phyloP scores from a whole-genome alignment of 1,284 basidiomycete species.

The Apiotrichum siamense region DNA sequence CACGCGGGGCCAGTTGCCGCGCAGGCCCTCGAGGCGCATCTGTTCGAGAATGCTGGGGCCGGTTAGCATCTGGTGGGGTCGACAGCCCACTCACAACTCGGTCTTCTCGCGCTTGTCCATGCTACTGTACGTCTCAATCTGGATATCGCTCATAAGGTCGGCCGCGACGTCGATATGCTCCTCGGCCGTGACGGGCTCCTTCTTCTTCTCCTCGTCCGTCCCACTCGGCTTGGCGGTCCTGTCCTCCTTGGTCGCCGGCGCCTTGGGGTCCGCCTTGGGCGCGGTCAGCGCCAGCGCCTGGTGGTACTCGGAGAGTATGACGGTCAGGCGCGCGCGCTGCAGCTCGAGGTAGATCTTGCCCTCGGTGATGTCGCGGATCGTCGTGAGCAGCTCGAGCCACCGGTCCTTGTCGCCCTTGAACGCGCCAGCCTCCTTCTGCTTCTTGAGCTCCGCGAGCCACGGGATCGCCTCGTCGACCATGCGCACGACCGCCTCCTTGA shows the following conservation, averaged over 20 bases:
- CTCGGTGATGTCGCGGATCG: conserved; percentile 84
- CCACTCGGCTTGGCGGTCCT: conserved; percentile 16
- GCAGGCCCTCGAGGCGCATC: conserved; percentile 83
- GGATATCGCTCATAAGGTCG: conserved; percentile 85
- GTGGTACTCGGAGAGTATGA: conserved; percentile 73
- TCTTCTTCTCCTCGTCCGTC: conserved; percentile 38
- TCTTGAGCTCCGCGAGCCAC: conserved; percentile 66
- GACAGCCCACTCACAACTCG: conserved; percentile 58
- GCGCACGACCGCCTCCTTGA: conserved; percentile 81
- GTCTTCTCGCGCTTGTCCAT: conserved; percentile 99
- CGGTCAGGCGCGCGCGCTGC: conserved; percentile 86
- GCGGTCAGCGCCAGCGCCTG: conserved; percentile 56
- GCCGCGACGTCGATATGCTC: conserved; percentile 73
- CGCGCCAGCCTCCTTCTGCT: conserved; percentile 40
- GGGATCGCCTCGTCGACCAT: conserved; percentile 81
- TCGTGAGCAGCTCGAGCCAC: conserved; percentile 84
- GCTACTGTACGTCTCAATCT: conserved; percentile 97
- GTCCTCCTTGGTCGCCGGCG: conserved; percentile 3
- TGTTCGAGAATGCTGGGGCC: conserved; percentile 72
- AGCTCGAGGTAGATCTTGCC: conserved; percentile 99
- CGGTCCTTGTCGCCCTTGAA: conserved; percentile 58
- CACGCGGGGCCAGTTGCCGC: conserved; percentile 77
- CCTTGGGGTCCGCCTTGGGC: conserved; percentile 18
- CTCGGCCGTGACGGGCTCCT: conserved; percentile 45
- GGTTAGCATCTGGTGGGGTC: not conserved